These are phyloP conservation scores for Lodderomyces margitis DNA, from an alignment of 1,139 yeast genomes.

Conservation along the genomic window DNA sequence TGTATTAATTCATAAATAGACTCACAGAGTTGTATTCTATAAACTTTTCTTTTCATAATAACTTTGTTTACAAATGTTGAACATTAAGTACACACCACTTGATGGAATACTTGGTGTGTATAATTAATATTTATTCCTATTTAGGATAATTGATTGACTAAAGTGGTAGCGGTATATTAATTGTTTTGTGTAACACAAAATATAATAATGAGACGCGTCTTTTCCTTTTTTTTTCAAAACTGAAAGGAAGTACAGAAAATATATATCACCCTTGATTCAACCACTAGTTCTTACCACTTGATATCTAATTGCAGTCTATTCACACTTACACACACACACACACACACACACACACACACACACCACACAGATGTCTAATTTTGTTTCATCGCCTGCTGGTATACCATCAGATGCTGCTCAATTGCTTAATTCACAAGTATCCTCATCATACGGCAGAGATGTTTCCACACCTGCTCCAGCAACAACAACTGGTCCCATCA, in stretches of 20 bases:
- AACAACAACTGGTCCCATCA: slow-evolving; percentile 15
- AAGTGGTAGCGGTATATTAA: neutral
- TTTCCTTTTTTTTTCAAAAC: no score
- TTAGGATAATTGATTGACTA: neutral
- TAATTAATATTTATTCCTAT: neutral
- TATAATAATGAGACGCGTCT: slow-evolving; percentile 8
- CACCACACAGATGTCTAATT: slow-evolving; percentile 34
- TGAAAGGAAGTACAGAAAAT: no score
- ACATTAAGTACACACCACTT: no score
- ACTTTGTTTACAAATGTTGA: no score
- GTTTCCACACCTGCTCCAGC: slow-evolving; percentile 19
- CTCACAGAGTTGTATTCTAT: no score
- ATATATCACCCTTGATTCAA: no score
- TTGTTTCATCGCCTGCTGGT: slow-evolving; percentile 47
- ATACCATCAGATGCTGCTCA: slow-evolving; percentile 48
- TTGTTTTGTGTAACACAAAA: neutral
- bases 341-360: no score
- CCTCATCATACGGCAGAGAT: slow-evolving; percentile 41
- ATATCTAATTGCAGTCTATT: no score
- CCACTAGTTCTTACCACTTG: no score
- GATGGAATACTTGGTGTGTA: neutral
- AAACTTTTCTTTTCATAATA: no score
- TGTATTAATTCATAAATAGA: no score
- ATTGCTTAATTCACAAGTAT: slow-evolving; percentile 43
- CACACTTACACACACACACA: no score